A percentile compares a stretch with the other conserved stretches of the same genome.
Evolutionary conservation across 495 filamentous ascomycete genomes (phyloP).

Genomic region (Delitschia confertaspora): DNA sequence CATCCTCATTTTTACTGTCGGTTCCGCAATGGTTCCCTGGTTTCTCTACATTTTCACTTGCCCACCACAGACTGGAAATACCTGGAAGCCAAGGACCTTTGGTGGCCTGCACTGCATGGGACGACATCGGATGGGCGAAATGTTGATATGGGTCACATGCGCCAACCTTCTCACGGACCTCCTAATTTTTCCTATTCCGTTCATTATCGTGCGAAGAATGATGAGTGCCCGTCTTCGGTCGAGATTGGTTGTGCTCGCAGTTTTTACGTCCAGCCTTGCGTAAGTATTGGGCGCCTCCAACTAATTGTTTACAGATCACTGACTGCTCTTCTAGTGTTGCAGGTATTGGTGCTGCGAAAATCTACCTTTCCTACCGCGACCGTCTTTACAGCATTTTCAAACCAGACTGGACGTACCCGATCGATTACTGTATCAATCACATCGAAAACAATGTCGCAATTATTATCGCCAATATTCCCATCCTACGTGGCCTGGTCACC

Average conservation of each 20-base stretch:
- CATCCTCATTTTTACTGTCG: conserved; percentile 23
- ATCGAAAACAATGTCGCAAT: conserved; percentile 29
- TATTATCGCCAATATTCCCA: conserved; percentile 25
- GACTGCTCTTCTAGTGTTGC: conserved; percentile 20
- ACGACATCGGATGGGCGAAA: conserved; percentile 20
- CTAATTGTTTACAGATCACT: neutral
- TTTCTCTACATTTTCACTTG: conserved; percentile 25
- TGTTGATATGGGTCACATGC: conserved; percentile 26
- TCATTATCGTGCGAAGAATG: conserved; percentile 24
- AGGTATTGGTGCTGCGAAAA: conserved; percentile 23
- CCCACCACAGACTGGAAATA: conserved; percentile 24
- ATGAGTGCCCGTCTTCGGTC: conserved; percentile 26
- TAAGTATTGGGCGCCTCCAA: conserved; percentile 1
- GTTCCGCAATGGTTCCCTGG: conserved; percentile 21
- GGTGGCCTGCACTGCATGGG: conserved; percentile 22
- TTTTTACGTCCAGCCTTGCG: conserved; percentile 26
- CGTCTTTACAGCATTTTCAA: conserved; percentile 18
- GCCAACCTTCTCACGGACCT: conserved; percentile 25
- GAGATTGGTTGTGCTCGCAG: conserved; percentile 21
- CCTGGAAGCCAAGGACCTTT: conserved; percentile 23
- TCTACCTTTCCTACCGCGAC: conserved; percentile 25
- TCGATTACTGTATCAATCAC: conserved; percentile 28
- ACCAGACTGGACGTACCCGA: conserved; percentile 26
- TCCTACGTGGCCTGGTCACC: conserved; percentile 24
- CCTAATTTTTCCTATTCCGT: conserved; percentile 26